Conservation (phyloP, 2,329 filamentous ascomycete species). For the Zymoseptoria brevis region DNA sequence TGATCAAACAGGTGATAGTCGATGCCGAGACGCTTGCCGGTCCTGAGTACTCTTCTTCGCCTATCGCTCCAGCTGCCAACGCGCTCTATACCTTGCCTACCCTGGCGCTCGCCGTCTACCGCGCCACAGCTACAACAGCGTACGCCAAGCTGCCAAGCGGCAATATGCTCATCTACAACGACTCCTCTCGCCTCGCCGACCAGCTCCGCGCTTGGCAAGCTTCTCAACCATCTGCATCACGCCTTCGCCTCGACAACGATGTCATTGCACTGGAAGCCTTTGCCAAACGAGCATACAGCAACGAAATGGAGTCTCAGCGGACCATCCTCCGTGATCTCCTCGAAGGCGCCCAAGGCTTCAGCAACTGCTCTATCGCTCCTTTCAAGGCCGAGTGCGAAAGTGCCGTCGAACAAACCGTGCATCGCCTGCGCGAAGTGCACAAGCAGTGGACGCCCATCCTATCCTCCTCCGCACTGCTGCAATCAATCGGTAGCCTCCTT, state of each 20-base stretch:
- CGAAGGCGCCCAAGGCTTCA: constrained; percentile 56
- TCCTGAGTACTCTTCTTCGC: constrained; percentile 38
- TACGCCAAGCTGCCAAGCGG: constrained; percentile 55
- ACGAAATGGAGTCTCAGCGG: constrained; percentile 57
- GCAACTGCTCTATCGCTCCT: constrained; percentile 50
- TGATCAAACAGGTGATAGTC: constrained; percentile 49
- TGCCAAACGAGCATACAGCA: constrained; percentile 53
- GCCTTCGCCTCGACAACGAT: constrained; percentile 46
- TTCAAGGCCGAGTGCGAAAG: constrained; percentile 54
- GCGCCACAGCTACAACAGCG: constrained; percentile 66
- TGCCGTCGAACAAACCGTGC: constrained; percentile 50
- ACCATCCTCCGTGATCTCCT: constrained; percentile 56
- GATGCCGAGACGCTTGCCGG: constrained; percentile 48
- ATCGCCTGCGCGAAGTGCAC: constrained; percentile 50
- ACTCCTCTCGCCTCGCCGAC: constrained; percentile 51
- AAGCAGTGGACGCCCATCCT: constrained; percentile 51
- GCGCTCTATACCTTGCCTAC: constrained; percentile 66
- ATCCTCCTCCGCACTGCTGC: constrained; percentile 52
- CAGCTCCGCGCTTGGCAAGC: constrained; percentile 43
- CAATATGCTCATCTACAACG: constrained; percentile 60
- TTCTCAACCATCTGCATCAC: constrained; percentile 35
- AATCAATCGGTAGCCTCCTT: constrained; percentile 53
- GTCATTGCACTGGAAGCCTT: constrained; percentile 51
- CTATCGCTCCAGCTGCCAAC: constrained; percentile 59
- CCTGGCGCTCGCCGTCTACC: constrained; percentile 67